Evolutionary conservation across 176 grass and related monocot genomes (phyloP), one percentile per base, ranked within the genome.

Genomic region (Musa itinerans): DNA sequence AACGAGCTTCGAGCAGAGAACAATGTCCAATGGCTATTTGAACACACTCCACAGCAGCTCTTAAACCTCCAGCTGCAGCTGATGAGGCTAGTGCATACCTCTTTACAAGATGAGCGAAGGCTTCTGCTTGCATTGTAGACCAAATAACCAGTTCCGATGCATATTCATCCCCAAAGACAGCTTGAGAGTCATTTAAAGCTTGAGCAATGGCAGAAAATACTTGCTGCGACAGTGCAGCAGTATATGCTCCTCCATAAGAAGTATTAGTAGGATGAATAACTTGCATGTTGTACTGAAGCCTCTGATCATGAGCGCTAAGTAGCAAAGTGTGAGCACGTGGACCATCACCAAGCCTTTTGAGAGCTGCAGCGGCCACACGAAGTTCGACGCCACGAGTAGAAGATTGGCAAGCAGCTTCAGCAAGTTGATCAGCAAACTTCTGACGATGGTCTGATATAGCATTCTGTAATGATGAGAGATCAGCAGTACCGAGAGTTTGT

Each of bases 201-300:
- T 93, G 95, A 81, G 88, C 85, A 81, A 98, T 84, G 21, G 93
- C 84, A 52, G 88, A 98, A 83, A 98, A 98, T 19, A 94, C 90
- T 84, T 91, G 90, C 58, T 98, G 95, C 25, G 90, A 92, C 53
- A 98, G 85, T 50, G 95, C 90, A 78, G 90, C 86, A 65, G 95
- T 98, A 63, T 98, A 94, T 75, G 86, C 88, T 48, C 90, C 95
- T 79, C 95, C 95, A 54, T 94, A 94, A 27, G 95, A 98, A 76
- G 95, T 98, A 76, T 80, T 93, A 26, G 90, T 87, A 21, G 95
- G 90, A 83, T 98, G 90, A 82, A 98, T 94, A 57, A 66, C 91
- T 81, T 98, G 95, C 86, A 98, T 87, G 53, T 91, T 98, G 68
- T 89, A 92, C 81, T 93, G 90, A 81, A 98, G 95, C 79, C 86